These are phyloP conservation scores for Voacanga thouarsii DNA, from an alignment of 257 asterid species.

Conservation along the genomic window DNA sequence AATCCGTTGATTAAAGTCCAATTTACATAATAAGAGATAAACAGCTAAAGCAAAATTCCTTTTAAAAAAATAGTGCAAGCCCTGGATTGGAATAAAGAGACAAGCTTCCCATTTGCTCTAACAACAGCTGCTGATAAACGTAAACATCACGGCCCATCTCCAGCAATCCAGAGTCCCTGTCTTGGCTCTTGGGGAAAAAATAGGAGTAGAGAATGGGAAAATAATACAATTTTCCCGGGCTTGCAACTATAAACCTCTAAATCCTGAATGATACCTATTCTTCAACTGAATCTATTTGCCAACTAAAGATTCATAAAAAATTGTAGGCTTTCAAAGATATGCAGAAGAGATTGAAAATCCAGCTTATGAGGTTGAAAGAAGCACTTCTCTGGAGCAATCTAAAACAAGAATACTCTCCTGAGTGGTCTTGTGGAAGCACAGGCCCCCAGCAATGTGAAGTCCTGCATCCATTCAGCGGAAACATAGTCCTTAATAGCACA, in stretches of 20 bases:
- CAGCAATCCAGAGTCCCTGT: neutral
- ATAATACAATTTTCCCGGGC: neutral
- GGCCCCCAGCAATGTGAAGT: neutral
- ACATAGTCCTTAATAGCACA: neutral
- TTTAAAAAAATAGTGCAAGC: neutral
- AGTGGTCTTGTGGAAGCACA: neutral
- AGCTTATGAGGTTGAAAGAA: neutral
- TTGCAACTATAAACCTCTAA: neutral
- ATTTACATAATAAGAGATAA: too few species aligned
- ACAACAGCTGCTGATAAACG: too few species aligned
- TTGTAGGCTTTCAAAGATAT: neutral
- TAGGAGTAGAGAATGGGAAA: neutral
- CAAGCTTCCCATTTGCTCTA: neutral
- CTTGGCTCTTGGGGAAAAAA: neutral
- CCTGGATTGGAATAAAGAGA: neutral
- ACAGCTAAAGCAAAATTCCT: too few species aligned
- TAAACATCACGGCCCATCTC: neutral
- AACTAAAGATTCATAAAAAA: neutral
- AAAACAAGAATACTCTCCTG: neutral
- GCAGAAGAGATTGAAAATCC: neutral
- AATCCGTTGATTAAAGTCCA: too few species aligned
- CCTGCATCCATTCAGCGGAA: neutral
- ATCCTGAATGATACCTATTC: neutral
- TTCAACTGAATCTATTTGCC: neutral
- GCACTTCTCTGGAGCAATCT: neutral